A percentile compares a stretch with the other conserved stretches of the same genome.
Conservation (phyloP, 805 yeast genomes). For the Barnettozyma californica region DNA sequence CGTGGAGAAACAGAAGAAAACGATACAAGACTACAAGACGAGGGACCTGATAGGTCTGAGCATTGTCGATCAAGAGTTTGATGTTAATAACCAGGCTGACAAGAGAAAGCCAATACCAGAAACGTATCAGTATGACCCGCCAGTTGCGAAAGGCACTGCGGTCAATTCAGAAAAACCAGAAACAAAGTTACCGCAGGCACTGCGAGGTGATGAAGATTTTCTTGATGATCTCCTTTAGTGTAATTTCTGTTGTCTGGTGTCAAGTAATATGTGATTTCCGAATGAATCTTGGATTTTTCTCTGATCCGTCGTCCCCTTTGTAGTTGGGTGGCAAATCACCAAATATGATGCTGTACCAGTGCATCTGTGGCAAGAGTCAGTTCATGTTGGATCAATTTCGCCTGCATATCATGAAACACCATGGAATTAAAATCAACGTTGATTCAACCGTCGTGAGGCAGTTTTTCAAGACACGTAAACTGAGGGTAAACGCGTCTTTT, state of each 20-base stretch:
- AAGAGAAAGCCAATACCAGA: not conserved
- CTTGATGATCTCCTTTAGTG: constrained; percentile 17
- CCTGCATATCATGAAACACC: not conserved
- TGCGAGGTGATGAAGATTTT: constrained; percentile 21
- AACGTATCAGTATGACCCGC: not conserved
- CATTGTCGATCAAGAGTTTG: constrained; percentile 7
- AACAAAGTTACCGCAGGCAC: constrained; percentile 15
- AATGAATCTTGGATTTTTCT: no score
- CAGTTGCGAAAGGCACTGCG: not conserved
- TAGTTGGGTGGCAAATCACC: not conserved
- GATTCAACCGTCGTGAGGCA: not conserved
- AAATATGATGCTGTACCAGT: not conserved
- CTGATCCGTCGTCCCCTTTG: no score
- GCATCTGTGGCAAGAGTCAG: not conserved
- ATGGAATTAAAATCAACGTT: not conserved
- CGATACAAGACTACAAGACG: constrained; percentile 2
- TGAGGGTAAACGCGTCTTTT: not conserved
- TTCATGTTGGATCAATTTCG: not conserved
- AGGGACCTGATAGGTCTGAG: constrained; percentile 14
- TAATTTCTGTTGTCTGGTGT: no score
- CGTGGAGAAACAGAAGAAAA: not conserved
- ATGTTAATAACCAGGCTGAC: constrained; percentile 1
- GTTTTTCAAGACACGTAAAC: not conserved
- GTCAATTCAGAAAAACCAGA: not conserved
- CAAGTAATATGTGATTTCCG: no score